These are phyloP conservation scores for Hypericum androsaemum DNA, from an alignment of 345 rosid genomes.

Conservation along the genomic window DNA sequence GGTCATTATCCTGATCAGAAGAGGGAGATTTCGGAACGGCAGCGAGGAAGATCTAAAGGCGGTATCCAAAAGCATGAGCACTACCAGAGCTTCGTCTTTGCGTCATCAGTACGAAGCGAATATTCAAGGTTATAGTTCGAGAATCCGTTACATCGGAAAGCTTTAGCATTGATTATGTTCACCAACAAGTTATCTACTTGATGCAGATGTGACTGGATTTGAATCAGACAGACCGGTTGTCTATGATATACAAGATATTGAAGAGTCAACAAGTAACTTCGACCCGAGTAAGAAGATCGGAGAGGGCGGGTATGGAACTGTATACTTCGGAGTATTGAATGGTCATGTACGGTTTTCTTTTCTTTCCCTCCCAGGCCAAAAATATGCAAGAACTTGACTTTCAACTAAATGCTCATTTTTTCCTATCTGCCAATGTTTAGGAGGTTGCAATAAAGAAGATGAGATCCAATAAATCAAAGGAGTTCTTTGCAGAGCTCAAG, in stretches of 20 bases:
- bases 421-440: slow-evolving; percentile 17
- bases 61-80: slow-evolving; percentile 27
- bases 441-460: slow-evolving; percentile 67
- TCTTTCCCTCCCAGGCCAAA: not conserved
- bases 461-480: slow-evolving; percentile 57
- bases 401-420: not conserved
- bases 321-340: slow-evolving; percentile 38
- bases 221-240: slow-evolving; percentile 46
- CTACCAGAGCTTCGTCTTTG: slow-evolving; percentile 22
- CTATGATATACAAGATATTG: slow-evolving; percentile 35
- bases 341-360: slow-evolving; percentile 23
- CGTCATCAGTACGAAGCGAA: slow-evolving; percentile 24
- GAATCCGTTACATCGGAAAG: not conserved
- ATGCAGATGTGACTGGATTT: slow-evolving; percentile 30
- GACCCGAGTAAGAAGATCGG: slow-evolving; percentile 45
- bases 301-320: slow-evolving; percentile 48
- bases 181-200: not conserved
- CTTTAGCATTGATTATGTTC: not conserved
- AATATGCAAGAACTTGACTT: no score
- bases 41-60: slow-evolving; percentile 17
- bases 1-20: slow-evolving; percentile 17
- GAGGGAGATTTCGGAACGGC: slow-evolving; percentile 12
- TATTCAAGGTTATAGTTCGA: slow-evolving; percentile 33
- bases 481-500: slow-evolving; percentile 64
- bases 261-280: slow-evolving; percentile 43